Conservation (phyloP, 176 grass and related monocot species). For the Musa beccarii region DNA sequence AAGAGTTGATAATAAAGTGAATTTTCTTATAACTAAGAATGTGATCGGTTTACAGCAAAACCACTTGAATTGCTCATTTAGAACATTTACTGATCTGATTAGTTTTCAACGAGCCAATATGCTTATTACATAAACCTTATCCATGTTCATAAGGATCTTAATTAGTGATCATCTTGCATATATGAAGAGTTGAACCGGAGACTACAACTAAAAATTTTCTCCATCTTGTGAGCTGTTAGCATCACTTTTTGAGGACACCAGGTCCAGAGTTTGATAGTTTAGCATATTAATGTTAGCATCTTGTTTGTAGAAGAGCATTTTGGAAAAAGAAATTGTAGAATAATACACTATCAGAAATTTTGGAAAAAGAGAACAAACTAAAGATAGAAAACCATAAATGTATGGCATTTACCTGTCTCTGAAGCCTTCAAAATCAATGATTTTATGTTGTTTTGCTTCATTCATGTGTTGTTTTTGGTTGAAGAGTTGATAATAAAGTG, state of each 20-base stretch:
- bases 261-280: not conserved
- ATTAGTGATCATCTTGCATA: not conserved
- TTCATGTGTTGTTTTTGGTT: no score
- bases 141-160: not conserved
- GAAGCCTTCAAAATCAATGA: no score
- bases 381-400: no score
- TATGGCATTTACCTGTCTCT: no score
- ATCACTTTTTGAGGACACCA: not conserved
- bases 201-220: not conserved
- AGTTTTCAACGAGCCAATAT: not conserved
- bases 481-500: no score
- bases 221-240: not conserved
- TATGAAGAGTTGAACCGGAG: not conserved
- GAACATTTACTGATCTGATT: not conserved
- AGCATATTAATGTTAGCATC: no score
- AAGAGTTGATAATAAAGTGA: no score
- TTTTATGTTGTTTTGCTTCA: no score
- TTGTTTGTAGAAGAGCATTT: not conserved
- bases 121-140: not conserved
- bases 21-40: not conserved
- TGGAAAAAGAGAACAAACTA: no score
- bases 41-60: not conserved
- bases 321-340: no score
- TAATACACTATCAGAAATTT: no score
- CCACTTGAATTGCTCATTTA: no score